Percentiles rank a stretch among this genome's conserved stretches.
Conservation (phyloP, 1,139 yeast species). For the Kodamaea suecica region DNA sequence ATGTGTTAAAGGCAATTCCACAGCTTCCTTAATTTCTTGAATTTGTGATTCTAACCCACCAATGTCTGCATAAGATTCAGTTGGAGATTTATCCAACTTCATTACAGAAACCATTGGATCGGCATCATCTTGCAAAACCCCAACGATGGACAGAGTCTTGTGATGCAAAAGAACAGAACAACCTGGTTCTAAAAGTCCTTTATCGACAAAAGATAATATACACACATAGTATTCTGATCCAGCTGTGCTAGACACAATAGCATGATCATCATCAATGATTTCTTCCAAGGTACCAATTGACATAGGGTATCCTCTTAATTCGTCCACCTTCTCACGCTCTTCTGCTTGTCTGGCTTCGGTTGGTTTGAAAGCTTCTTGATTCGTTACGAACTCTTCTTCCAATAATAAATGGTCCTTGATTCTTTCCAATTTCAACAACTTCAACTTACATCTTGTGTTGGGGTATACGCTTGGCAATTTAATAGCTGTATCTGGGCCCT, state of each 20-base stretch:
- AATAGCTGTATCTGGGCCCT: slow-evolving; percentile 87
- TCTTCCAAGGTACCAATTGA: slow-evolving; percentile 96
- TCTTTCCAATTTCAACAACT: slow-evolving; percentile 87
- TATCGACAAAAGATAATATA: slow-evolving; percentile 95
- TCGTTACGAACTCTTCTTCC: slow-evolving; percentile 95
- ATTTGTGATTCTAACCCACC: slow-evolving; percentile 97
- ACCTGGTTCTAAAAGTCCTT: slow-evolving; percentile 95
- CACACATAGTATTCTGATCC: slow-evolving; percentile 98
- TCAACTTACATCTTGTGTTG: slow-evolving; percentile 88
- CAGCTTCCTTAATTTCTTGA: slow-evolving; percentile 97
- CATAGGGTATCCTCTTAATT: slow-evolving; percentile 94
- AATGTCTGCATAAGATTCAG: slow-evolving; percentile 94
- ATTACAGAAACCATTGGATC: slow-evolving; percentile 98
- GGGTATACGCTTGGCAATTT: slow-evolving; percentile 87
- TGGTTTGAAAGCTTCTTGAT: slow-evolving; percentile 92
- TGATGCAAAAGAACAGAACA: slow-evolving; percentile 95
- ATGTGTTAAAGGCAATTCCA: slow-evolving; percentile 94
- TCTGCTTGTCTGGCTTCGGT: slow-evolving; percentile 96
- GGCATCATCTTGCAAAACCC: slow-evolving; percentile 93
- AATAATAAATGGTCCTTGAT: slow-evolving; percentile 91
- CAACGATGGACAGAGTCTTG: slow-evolving; percentile 91
- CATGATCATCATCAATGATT: slow-evolving; percentile 97
- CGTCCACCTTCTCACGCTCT: slow-evolving; percentile 92
- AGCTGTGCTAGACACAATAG: slow-evolving; percentile 92
- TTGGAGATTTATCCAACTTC: slow-evolving; percentile 97